Evolutionary conservation across 73 alveolate genomes (phyloP), one percentile per base, ranked within the genome.

Genomic region (Paramecium octaurelia): DNA sequence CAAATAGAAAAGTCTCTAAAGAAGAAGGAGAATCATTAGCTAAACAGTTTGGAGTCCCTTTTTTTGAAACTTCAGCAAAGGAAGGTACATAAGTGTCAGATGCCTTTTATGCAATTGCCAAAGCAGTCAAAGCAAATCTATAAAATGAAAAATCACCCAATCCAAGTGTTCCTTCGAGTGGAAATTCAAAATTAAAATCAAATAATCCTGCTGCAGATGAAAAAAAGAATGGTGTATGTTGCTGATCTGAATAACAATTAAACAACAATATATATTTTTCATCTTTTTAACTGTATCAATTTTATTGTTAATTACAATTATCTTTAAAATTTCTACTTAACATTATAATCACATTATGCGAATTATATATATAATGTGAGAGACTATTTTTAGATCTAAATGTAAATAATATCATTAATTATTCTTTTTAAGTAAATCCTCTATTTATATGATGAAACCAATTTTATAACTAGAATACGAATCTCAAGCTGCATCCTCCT

Each of bases 21-120:
- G 98, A 93, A 43, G 90, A 95, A 38, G 98, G 98, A 18, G 46
- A 75, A 59, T 88, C 76, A 31, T 85, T 93, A 8, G 96, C 96
- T 2, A 87, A 86, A 50, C 42, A 64, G 44, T 50, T 50, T 48
- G 92, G 92, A 20, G 46, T 94, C 6, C 59, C 59, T 42, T 92
- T 46, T 69, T 29, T 92, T 38, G 97, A 94, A 73, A 85, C 93
- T 14, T 69, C 92, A 46, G 86, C 97, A 43, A 94, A 94, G 86
- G 77, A 80, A 3, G 91, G 76, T 10, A 80, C 58, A n/a, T 44
- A 80, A 44, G 57, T 80, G 8, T 9, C 21, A 16, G 76, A 80
- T 14, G 48, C 91, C 16, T 80, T 80, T 35, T 80, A 18, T 20
- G 29, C 90, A 8, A 77, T 77, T 29, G 90, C 75, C 24, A 77